Conservation (phyloP, 2,329 filamentous ascomycete genomes). For the Neofusicoccum umdonicola region DNA sequence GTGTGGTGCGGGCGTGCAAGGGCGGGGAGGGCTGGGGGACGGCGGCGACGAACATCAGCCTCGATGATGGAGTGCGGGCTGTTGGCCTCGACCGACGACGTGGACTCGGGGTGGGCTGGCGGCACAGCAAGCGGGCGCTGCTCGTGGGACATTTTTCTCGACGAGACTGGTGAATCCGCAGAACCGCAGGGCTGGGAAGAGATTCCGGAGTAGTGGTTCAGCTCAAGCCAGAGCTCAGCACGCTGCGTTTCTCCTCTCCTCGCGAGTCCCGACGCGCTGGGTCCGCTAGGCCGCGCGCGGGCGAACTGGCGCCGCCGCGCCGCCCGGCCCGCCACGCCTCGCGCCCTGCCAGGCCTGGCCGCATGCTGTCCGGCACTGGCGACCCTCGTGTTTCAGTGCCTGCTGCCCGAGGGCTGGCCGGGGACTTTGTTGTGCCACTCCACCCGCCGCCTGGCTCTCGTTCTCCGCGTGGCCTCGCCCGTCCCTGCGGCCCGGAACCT, state of each 20-base stretch:
- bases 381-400: neutral
- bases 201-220: constrained; percentile 15
- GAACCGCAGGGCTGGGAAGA: constrained; percentile 14
- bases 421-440: neutral
- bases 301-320: too few species aligned
- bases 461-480: neutral
- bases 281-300: neutral
- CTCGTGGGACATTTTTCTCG: constrained; percentile 17
- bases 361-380: neutral
- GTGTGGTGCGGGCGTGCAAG: constrained; percentile 2
- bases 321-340: neutral
- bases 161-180: constrained; percentile 1
- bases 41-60: constrained; percentile 6
- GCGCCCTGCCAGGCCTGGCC: neutral
- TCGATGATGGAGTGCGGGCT: constrained; percentile 15
- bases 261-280: neutral
- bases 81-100: constrained; percentile 8
- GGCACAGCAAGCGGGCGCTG: constrained; percentile 1
- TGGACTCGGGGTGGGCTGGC: neutral
- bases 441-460: neutral
- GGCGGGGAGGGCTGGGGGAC: constrained; percentile 4
- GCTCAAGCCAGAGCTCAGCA: constrained; percentile 1
- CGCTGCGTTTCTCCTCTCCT: neutral
- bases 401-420: too few species aligned
- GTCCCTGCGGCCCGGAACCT: neutral